Percentiles rank a stretch among this genome's conserved stretches.
phyloP scores from a whole-genome alignment of 1,284 basidiomycete species.

The Apiotrichum gamsii region DNA sequence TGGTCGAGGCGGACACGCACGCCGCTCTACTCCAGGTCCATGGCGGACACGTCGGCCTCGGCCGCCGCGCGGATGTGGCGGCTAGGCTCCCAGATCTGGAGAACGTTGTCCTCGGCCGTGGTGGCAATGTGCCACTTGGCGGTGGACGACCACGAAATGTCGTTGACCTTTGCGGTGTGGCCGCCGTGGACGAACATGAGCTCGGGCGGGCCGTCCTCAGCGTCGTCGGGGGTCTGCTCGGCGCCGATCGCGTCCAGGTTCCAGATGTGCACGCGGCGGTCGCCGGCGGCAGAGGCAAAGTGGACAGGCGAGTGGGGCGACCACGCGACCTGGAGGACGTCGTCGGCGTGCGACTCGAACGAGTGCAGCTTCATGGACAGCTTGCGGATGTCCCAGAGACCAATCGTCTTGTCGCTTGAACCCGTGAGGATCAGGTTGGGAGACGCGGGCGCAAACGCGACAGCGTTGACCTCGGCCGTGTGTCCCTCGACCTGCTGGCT shows the following conservation, averaged over 20 bases:
- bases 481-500: constrained; percentile 76
- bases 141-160: constrained; percentile 47
- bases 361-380: constrained; percentile 77
- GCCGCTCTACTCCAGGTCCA: constrained; percentile 44
- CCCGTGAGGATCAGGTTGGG: constrained; percentile 87
- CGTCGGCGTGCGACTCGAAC: constrained; percentile 90
- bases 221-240: constrained; percentile 95
- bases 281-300: constrained; percentile 86
- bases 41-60: constrained; percentile 40
- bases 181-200: constrained; percentile 88
- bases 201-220: constrained; percentile 92
- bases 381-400: constrained; percentile 81
- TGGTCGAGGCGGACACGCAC: no score
- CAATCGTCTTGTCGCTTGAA: constrained; percentile 89
- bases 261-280: constrained; percentile 93
- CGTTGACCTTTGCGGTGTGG: constrained; percentile 47
- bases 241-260: constrained; percentile 86
- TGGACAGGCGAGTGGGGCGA: constrained; percentile 85
- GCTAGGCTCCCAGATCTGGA: constrained; percentile 48
- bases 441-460: constrained; percentile 79
- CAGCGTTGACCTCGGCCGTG: constrained; percentile 80
- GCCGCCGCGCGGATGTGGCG: constrained; percentile 48
- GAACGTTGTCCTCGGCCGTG: constrained; percentile 52
- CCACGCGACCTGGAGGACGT: constrained; percentile 91
- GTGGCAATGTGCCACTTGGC: constrained; percentile 48